Evolutionary conservation across 2,329 filamentous ascomycete species (phyloP).

Genomic region (Drechslerella coelobrocha): DNA sequence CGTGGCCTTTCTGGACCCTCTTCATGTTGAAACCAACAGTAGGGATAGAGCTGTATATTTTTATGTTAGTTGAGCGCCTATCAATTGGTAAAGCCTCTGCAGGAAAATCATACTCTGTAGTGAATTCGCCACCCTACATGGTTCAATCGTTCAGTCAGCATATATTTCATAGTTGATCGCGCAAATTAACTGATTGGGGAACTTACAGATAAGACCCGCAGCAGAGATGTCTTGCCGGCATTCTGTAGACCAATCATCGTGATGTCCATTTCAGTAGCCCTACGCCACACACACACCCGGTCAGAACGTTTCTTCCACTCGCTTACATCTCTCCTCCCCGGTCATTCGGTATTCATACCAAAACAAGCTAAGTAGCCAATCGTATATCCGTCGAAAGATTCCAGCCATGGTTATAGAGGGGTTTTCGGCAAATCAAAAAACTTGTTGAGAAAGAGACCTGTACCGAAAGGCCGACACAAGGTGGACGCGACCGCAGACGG

Average conservation of each 20-base stretch:
- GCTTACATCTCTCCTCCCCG: constrained; percentile 23
- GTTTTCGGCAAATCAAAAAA: constrained; percentile 32
- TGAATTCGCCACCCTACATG: constrained; percentile 91
- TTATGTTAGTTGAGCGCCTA: constrained; percentile 31
- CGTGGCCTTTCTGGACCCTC: constrained; percentile 94
- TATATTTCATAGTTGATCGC: constrained; percentile 50
- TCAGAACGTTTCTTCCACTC: constrained; percentile 51
- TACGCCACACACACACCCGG: constrained; percentile 58
- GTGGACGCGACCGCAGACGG: constrained; percentile 22
- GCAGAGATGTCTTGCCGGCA: constrained; percentile 93
- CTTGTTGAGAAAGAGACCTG: constrained; percentile 21
- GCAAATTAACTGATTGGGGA: constrained; percentile 50
- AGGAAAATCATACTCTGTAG: constrained; percentile 79
- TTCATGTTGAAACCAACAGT: constrained; percentile 99
- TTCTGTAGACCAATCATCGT: constrained; percentile 99
- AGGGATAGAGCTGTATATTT: constrained; percentile 81
- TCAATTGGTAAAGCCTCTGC: constrained; percentile 19
- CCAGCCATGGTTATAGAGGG: constrained; percentile 73
- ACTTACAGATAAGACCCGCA: constrained; percentile 93
- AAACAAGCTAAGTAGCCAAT: constrained; percentile 97
- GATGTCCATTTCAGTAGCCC: constrained; percentile 99
- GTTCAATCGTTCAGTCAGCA: constrained; percentile 57
- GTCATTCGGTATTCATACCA: constrained; percentile 70
- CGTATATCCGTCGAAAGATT: constrained; percentile 92
- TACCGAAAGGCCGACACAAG: constrained; percentile 30